Percentiles rank a stretch among this genome's conserved stretches.
Evolutionary conservation across 1,284 basidiomycete genomes (phyloP).

Genomic region (Fomes fomentarius): DNA sequence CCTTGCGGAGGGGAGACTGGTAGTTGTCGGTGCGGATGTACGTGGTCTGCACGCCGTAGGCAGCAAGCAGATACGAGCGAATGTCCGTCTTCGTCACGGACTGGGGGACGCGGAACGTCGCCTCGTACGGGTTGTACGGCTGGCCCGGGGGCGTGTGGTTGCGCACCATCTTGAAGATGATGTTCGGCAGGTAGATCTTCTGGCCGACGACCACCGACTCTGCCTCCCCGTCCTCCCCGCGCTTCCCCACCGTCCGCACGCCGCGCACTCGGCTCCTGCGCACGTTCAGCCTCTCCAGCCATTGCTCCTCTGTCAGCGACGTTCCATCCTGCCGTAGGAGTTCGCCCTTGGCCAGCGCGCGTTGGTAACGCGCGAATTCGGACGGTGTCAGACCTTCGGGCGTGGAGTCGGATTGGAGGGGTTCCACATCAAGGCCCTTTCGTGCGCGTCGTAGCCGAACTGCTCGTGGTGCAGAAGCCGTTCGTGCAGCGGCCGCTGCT

Average conservation of each 20-base stretch:
- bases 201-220: slow-evolving; percentile 70
- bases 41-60: slow-evolving; percentile 88
- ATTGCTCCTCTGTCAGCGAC: slow-evolving; percentile 52
- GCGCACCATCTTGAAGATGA: slow-evolving; percentile 81
- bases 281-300: slow-evolving; percentile 57
- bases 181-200: slow-evolving; percentile 88
- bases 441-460: slow-evolving; percentile 70
- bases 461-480: slow-evolving; percentile 69
- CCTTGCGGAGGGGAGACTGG: slow-evolving; percentile 56
- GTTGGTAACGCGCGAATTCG: slow-evolving; percentile 62
- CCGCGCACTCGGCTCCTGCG: slow-evolving; percentile 70
- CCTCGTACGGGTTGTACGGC: slow-evolving; percentile 92
- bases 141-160: slow-evolving; percentile 80
- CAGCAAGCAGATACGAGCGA: slow-evolving; percentile 80
- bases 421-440: slow-evolving; percentile 40
- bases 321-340: slow-evolving; percentile 45
- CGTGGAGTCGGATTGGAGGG: slow-evolving; percentile 53
- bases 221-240: slow-evolving; percentile 30
- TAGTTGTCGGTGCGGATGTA: slow-evolving; percentile 95
- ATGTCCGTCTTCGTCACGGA: slow-evolving; percentile 92
- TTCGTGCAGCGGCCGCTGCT: slow-evolving; percentile 58
- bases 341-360: slow-evolving; percentile 55
- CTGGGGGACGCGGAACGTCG: slow-evolving; percentile 89
- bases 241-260: slow-evolving; percentile 41
- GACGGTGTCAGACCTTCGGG: slow-evolving; percentile 59